phyloP scores from a whole-genome alignment of 148 eudicot genomes.

The Heliosperma pusillum region DNA sequence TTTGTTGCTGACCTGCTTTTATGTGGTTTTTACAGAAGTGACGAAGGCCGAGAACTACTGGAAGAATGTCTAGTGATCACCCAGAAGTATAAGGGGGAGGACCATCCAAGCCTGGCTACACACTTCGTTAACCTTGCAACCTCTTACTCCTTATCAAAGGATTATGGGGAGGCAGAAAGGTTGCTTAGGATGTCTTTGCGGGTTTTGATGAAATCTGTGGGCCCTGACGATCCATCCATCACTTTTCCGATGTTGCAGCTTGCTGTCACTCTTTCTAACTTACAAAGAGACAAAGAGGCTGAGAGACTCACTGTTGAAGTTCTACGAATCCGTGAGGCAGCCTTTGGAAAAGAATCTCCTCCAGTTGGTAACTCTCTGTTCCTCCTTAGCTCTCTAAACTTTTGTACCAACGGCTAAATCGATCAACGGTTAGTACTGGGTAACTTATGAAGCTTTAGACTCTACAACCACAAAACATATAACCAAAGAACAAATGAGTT shows the following conservation, averaged over 20 bases:
- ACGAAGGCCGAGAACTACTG: conserved; percentile 70
- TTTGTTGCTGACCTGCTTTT: not conserved
- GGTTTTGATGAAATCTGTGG: conserved; percentile 47
- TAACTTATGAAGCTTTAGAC: not conserved
- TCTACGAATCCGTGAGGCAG: conserved; percentile 64
- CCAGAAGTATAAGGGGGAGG: conserved; percentile 68
- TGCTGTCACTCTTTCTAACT: conserved; percentile 65
- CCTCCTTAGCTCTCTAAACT: not conserved
- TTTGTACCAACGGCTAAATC: not conserved
- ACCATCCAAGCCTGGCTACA: conserved; percentile 64
- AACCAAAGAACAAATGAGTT: no score
- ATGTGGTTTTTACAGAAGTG: conserved; percentile 41
- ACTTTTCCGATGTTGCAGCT: conserved; percentile 83
- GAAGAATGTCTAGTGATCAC: conserved; percentile 68
- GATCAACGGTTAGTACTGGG: no score
- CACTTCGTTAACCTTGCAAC: conserved; percentile 76
- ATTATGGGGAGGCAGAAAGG: conserved; percentile 77
- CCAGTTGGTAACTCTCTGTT: conserved; percentile 63
- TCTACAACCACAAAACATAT: not conserved
- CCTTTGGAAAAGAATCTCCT: conserved; percentile 72
- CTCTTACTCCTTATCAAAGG: conserved; percentile 67
- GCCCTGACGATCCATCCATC: conserved; percentile 69
- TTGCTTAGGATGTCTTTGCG: conserved; percentile 61
- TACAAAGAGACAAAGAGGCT: conserved; percentile 69
- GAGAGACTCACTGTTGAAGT: conserved; percentile 65